These are phyloP conservation scores for Pseudevernia furfuracea DNA, from an alignment of 495 filamentous ascomycete genomes.

Conservation along the genomic window DNA sequence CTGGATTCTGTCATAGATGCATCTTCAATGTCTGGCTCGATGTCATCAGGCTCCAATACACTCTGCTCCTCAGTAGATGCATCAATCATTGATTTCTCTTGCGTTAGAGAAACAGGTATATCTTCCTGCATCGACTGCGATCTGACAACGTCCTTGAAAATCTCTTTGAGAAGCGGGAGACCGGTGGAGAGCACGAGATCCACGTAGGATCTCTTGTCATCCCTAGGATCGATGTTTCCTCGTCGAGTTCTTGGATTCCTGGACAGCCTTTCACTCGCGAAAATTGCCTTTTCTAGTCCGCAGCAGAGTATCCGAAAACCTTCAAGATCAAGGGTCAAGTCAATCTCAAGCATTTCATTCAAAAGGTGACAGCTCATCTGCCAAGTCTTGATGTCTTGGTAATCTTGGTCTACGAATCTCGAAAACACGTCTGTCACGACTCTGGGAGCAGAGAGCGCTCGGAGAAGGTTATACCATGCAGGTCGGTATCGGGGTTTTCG, in stretches of 20 bases:
- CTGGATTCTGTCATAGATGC: not conserved
- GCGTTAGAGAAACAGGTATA: constrained; percentile 9
- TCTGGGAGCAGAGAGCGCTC: not conserved
- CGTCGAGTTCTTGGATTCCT: not conserved
- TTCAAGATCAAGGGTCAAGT: constrained; percentile 35
- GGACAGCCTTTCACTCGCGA: constrained; percentile 19
- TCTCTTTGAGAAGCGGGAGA: constrained; percentile 13
- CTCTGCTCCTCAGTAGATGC: not conserved
- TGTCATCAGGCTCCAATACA: no score
- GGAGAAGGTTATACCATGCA: constrained; percentile 33
- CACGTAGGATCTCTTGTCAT: not conserved
- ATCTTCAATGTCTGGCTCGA: not conserved
- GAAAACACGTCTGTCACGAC: constrained; percentile 6
- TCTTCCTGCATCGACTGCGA: constrained; percentile 8
- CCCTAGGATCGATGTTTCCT: not conserved
- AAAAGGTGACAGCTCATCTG: constrained; percentile 17
- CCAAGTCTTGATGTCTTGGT: constrained; percentile 21
- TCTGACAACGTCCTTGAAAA: constrained; percentile 20
- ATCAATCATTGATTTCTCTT: constrained; percentile 17
- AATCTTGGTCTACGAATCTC: constrained; percentile 6
- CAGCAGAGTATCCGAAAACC: constrained; percentile 43
- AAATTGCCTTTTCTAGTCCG: constrained; percentile 38
- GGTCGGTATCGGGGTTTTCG: constrained; percentile 31
- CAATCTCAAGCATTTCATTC: constrained; percentile 35
- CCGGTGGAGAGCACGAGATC: constrained; percentile 10